A percentile compares a stretch with the other conserved stretches of the same genome.
Conservation (phyloP, 2,329 filamentous ascomycete species). For the Grosmannia clavigera region DNA sequence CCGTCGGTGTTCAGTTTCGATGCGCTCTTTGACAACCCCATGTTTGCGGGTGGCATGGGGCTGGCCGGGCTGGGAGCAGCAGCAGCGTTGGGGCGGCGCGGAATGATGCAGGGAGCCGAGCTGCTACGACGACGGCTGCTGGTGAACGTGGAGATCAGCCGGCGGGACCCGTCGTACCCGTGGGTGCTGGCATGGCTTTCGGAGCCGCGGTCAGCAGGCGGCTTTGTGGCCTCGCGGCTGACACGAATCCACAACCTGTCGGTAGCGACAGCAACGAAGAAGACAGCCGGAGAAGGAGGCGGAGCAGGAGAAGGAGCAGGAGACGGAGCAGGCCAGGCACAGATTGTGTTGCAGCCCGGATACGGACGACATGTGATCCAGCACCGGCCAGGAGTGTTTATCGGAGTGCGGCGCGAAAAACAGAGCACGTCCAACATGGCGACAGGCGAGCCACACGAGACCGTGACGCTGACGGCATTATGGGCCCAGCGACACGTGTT, state of each 20-base stretch:
- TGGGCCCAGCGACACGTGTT: constrained; percentile 85
- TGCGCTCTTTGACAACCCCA: constrained; percentile 49
- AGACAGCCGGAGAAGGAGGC: constrained; percentile 41
- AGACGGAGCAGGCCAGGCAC: constrained; percentile 58
- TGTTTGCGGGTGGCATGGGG: constrained; percentile 67
- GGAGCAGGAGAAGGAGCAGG: constrained; percentile 47
- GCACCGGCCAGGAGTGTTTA: constrained; percentile 67
- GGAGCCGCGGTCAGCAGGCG: constrained; percentile 55
- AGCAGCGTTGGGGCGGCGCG: constrained; percentile 68
- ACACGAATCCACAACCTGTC: constrained; percentile 49
- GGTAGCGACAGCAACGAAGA: constrained; percentile 36
- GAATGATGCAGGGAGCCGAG: constrained; percentile 56
- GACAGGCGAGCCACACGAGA: constrained; percentile 87
- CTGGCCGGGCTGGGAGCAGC: constrained; percentile 79
- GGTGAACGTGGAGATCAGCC: constrained; percentile 90
- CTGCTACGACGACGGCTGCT: constrained; percentile 75
- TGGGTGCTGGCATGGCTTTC: constrained; percentile 96
- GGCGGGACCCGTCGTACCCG: constrained; percentile 82
- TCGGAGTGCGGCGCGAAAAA: constrained; percentile 76
- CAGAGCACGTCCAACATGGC: constrained; percentile 70
- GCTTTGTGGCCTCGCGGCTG: constrained; percentile 44
- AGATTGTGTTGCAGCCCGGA: constrained; percentile 81
- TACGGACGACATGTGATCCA: constrained; percentile 82
- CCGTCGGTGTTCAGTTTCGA: constrained; percentile 26
- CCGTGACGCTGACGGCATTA: constrained; percentile 79